Evolutionary conservation across 768 basidiomycete genomes (phyloP).

Genomic region (Suillus hirtellus): DNA sequence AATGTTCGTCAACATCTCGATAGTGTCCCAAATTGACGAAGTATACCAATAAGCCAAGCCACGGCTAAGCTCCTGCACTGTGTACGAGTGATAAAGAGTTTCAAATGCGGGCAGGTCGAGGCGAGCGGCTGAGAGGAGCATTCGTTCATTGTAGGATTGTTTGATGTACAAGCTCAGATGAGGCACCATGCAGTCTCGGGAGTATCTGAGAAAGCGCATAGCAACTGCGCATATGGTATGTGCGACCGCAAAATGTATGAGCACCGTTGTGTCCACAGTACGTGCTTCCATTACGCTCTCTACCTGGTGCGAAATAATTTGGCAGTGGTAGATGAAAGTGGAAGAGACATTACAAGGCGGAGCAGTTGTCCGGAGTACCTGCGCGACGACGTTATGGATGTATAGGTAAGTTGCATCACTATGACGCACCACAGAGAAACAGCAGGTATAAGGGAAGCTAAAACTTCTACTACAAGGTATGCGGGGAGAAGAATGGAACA

Average conservation of each 20-base stretch:
- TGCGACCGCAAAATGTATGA: constrained; percentile 56
- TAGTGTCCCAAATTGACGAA: constrained; percentile 60
- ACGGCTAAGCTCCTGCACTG: constrained; percentile 39
- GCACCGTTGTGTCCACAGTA: constrained; percentile 54
- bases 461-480: constrained; percentile 34
- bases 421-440: constrained; percentile 54
- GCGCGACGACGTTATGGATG: neutral
- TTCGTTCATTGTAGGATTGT: constrained; percentile 58
- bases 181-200: constrained; percentile 38
- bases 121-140: constrained; percentile 62
- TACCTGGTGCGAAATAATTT: constrained; percentile 41
- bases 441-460: constrained; percentile 58
- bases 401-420: neutral
- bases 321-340: constrained; percentile 10
- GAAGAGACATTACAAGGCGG: constrained; percentile 47
- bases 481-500: no score
- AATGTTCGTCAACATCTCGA: constrained; percentile 43
- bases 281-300: constrained; percentile 66
- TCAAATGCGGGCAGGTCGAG: constrained; percentile 69
- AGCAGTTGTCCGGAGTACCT: constrained; percentile 73
- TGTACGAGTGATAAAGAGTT: no score
- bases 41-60: constrained; percentile 42
- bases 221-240: constrained; percentile 52
- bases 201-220: constrained; percentile 46
- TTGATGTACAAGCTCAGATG: constrained; percentile 63